These are phyloP conservation scores for Calonectria fujianensis DNA, from an alignment of 2,329 filamentous ascomycete species.

Conservation along the genomic window DNA sequence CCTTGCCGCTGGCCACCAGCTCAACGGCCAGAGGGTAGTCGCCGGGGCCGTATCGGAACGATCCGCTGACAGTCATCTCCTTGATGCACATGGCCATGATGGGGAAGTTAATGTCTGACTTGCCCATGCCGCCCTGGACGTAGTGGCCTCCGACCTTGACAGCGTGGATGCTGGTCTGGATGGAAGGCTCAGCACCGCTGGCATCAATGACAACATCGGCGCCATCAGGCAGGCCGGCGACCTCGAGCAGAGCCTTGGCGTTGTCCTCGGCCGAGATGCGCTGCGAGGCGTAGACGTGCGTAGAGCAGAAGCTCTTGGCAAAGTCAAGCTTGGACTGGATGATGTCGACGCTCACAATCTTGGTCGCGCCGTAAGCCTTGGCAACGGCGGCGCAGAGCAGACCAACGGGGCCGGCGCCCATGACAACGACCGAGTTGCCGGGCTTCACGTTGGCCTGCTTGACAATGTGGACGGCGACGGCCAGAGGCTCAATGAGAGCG, in stretches of 20 bases:
- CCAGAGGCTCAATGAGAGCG: constrained; percentile 91
- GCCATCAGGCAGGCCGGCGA: constrained; percentile 78
- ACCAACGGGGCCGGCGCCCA: constrained; percentile 91
- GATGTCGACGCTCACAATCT: constrained; percentile 92
- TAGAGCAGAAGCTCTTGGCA: constrained; percentile 82
- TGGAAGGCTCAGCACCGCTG: constrained; percentile 85
- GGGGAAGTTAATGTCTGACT: constrained; percentile 89
- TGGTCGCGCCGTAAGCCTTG: constrained; percentile 87
- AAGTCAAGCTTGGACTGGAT: constrained; percentile 87
- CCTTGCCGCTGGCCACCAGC: constrained; percentile 81
- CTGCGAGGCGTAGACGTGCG: constrained; percentile 80
- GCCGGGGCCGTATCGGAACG: constrained; percentile 91
- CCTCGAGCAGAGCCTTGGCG: constrained; percentile 79
- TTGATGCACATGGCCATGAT: constrained; percentile 93
- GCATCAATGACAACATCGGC: constrained; percentile 89
- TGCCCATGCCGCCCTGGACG: constrained; percentile 94
- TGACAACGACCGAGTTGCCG: constrained; percentile 86
- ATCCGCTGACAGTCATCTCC: constrained; percentile 90
- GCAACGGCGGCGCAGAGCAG: constrained; percentile 92
- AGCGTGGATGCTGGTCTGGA: constrained; percentile 83
- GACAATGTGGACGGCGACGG: constrained; percentile 90
- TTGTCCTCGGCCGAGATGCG: constrained; percentile 82
- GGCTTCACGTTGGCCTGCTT: constrained; percentile 83
- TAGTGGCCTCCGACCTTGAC: constrained; percentile 84
- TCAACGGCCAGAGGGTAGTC: constrained; percentile 91